Evolutionary conservation across 208 protist genomes (phyloP), one percentile per base, ranked within the genome.

Genomic region (Crithidia mellificae): DNA sequence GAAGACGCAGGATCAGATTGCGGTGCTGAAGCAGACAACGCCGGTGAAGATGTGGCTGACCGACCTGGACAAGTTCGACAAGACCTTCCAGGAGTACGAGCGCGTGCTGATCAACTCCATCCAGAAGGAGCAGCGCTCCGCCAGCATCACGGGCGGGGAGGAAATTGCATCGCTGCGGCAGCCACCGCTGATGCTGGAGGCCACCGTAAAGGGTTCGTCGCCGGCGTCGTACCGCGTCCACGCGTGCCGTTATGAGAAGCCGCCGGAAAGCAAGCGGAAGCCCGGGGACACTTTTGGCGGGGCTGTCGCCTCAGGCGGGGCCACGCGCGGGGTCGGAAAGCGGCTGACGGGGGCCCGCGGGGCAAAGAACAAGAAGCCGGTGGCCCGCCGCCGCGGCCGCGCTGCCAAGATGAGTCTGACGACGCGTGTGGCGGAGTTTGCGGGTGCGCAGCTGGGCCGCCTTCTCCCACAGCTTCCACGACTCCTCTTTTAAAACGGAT

Each of bases 21-120:
- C 90, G 5, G 64, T 77, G 27, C 63, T 99, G 54, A 81, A 92
- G 51, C 79, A 86, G 54, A 96, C 77, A 22, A 91, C 90, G 8
- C 85, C 90, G 30, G 82, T 91, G 44, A 84, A 92, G 72, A 74
- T 98, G 57, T 98, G 94, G 93, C 51, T 84, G 19, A 57, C 52
- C 22, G 94, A 98, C 64, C 78, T 98, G 6, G 91, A 97, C 68
- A 78, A 68, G 43, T 97, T 98, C 73, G 92, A 96, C 74, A 79
- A 85, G 61, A 71, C 74, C 32, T 95, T 85, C 63, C 78, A 74
- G 59, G 88, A 94, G 74, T 87, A 93, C 59, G 88, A 94, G 70
- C 72, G 74, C 2, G 81, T 82, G 47, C 67, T 81, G 44, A 66
- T 87, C 53, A 74, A 81, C 65, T 84, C 84, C 14, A 94, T 96